phyloP scores from a whole-genome alignment of 2,329 filamentous ascomycete genomes.

The Zymoseptoria pseudotritici region DNA sequence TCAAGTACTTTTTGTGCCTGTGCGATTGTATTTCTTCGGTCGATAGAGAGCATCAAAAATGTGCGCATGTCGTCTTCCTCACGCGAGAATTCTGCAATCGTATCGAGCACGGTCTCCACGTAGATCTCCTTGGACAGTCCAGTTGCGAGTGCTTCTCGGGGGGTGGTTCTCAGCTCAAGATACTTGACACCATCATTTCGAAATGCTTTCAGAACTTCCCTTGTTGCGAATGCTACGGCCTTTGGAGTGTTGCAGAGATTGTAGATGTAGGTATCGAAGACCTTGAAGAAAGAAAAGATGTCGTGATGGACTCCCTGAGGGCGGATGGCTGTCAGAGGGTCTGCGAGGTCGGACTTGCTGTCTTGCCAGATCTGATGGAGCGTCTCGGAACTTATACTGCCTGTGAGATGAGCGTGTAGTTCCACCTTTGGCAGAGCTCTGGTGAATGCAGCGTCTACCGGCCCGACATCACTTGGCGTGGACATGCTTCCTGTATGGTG shows the following conservation, averaged over 20 bases:
- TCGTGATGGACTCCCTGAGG: constrained; percentile 40
- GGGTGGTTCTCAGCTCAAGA: constrained; percentile 73
- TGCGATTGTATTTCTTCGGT: constrained; percentile 53
- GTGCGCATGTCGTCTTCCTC: constrained; percentile 7
- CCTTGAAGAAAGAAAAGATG: constrained; percentile 59
- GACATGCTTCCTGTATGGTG: neutral
- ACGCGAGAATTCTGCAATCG: constrained; percentile 46
- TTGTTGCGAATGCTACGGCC: constrained; percentile 52
- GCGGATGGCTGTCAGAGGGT: constrained; percentile 64
- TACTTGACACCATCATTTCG: constrained; percentile 65
- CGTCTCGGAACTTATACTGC: constrained; percentile 65
- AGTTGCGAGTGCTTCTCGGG: constrained; percentile 51
- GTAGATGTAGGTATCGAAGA: constrained; percentile 76
- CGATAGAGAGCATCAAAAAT: constrained; percentile 65
- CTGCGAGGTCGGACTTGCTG: constrained; percentile 49
- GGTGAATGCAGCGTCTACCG: constrained; percentile 23
- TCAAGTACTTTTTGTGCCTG: constrained; percentile 58
- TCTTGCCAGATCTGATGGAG: constrained; percentile 68
- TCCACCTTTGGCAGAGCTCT: constrained; percentile 38
- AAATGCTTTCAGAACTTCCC: constrained; percentile 59
- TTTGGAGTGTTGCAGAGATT: constrained; percentile 57
- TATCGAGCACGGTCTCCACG: constrained; percentile 56
- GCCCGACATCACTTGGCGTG: neutral
- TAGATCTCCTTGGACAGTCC: constrained; percentile 57
- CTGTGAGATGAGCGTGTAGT: constrained; percentile 75